These are phyloP conservation scores for Colletotrichum sp. DNA, from an alignment of 2,329 filamentous ascomycete genomes.

Conservation along the genomic window DNA sequence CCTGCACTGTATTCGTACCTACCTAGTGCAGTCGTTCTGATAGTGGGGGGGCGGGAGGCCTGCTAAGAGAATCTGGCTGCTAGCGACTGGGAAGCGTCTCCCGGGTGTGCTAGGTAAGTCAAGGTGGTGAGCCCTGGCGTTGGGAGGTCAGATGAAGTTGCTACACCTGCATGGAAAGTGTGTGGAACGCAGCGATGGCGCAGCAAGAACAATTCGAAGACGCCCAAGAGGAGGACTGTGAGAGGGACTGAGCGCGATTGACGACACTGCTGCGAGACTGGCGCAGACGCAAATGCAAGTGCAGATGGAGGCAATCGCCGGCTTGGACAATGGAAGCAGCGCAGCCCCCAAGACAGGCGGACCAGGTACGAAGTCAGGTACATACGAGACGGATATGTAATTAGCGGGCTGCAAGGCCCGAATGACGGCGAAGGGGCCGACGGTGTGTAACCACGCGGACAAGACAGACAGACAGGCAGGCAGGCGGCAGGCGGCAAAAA, in stretches of 20 bases:
- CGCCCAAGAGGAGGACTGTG: neutral
- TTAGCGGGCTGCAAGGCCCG: neutral
- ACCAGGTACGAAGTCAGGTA: neutral
- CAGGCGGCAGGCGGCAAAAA: neutral
- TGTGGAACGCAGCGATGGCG: neutral
- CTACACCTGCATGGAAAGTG: slow-evolving; percentile 5
- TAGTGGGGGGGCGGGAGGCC: neutral
- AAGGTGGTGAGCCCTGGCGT: slow-evolving; percentile 6
- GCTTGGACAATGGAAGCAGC: neutral
- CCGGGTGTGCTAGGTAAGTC: neutral
- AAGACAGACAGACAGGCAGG: neutral
- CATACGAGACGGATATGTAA: neutral
- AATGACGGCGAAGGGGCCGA: neutral
- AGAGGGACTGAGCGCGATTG: neutral
- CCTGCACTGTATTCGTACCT: neutral
- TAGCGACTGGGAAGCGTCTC: neutral
- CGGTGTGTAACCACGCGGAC: neutral
- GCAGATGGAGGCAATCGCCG: neutral
- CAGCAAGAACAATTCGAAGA: neutral
- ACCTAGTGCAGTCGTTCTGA: neutral
- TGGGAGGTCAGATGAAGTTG: slow-evolving; percentile 16
- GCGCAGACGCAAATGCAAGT: neutral
- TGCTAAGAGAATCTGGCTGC: neutral
- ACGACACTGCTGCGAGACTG: neutral
- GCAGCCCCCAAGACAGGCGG: neutral